These are phyloP conservation scores for Castanospermum australe DNA, from an alignment of 306 rosid genomes.

Conservation along the genomic window DNA sequence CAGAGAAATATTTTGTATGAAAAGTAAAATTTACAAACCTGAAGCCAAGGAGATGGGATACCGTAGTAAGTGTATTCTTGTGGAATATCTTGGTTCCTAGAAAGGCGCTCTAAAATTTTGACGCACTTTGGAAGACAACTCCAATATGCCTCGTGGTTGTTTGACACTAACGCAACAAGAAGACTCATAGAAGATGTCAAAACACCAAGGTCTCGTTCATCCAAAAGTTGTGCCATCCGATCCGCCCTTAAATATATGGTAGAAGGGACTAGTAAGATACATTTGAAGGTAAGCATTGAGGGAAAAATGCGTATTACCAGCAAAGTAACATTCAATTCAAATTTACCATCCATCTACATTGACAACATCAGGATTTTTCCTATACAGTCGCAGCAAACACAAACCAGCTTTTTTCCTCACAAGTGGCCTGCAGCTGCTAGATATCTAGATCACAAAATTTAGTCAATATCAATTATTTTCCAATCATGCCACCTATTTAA, in stretches of 20 bases:
- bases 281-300: background rate
- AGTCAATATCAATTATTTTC: slow-evolving; percentile 27
- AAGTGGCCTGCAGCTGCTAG: slow-evolving; percentile 85
- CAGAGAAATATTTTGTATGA: background rate
- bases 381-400: slow-evolving; percentile 70
- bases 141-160: slow-evolving; percentile 69
- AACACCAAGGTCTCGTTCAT: slow-evolving; percentile 85
- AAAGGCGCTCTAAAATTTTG: slow-evolving; percentile 69
- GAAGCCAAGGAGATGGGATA: slow-evolving; percentile 94
- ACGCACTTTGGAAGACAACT: slow-evolving; percentile 80
- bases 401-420: slow-evolving; percentile 83
- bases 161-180: slow-evolving; percentile 74
- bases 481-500: background rate
- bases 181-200: slow-evolving; percentile 86
- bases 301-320: slow-evolving; percentile 4
- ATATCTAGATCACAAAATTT: slow-evolving; percentile 46
- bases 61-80: slow-evolving; percentile 87
- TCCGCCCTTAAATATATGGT: slow-evolving; percentile 51
- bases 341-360: slow-evolving; percentile 80
- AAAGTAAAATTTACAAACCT: slow-evolving; percentile 50
- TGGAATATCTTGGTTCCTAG: slow-evolving; percentile 73
- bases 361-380: slow-evolving; percentile 86
- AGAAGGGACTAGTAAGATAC: slow-evolving; percentile 4
- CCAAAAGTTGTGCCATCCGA: slow-evolving; percentile 78
- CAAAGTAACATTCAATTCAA: background rate